Evolutionary conservation across 2,329 filamentous ascomycete species (phyloP).

Genomic region (Calonectria fujianensis): DNA sequence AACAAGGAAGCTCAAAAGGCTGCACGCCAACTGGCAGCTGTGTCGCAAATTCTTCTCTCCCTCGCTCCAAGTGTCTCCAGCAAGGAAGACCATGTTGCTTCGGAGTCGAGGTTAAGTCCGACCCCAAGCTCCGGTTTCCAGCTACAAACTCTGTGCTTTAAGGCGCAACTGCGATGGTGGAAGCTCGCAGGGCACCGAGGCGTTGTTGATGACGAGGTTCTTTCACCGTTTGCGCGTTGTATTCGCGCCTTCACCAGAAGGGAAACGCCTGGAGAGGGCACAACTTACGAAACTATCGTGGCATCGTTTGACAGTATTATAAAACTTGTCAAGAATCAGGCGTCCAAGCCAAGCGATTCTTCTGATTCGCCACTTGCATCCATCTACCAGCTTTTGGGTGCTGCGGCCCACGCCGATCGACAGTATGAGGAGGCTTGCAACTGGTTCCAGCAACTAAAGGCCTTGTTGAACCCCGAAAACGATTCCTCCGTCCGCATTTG

Average conservation of each 20-base stretch:
- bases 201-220: constrained; percentile 77
- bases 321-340: constrained; percentile 58
- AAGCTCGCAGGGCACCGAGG: constrained; percentile 75
- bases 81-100: constrained; percentile 75
- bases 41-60: constrained; percentile 79
- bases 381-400: constrained; percentile 73
- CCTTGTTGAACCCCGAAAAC: constrained; percentile 59
- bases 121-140: constrained; percentile 75
- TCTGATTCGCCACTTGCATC: constrained; percentile 66
- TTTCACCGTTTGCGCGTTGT: constrained; percentile 79
- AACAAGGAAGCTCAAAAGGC: constrained; percentile 73
- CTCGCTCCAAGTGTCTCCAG: constrained; percentile 80
- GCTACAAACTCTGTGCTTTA: constrained; percentile 79
- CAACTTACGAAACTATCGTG: constrained; percentile 61
- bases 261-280: constrained; percentile 60
- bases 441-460: constrained; percentile 72
- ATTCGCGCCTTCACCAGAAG: constrained; percentile 77
- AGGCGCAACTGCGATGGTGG: constrained; percentile 80
- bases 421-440: constrained; percentile 70
- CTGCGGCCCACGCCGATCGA: constrained; percentile 67
- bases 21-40: constrained; percentile 78
- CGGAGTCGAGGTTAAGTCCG: constrained; percentile 72
- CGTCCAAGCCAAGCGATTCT: constrained; percentile 58
- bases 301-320: constrained; percentile 58
- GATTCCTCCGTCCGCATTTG: constrained; percentile 71